Evolutionary conservation across 371 early-diverging fungal species (phyloP), one percentile per base, ranked within the genome.

Genomic region (Apophysomyces ossiformis): DNA sequence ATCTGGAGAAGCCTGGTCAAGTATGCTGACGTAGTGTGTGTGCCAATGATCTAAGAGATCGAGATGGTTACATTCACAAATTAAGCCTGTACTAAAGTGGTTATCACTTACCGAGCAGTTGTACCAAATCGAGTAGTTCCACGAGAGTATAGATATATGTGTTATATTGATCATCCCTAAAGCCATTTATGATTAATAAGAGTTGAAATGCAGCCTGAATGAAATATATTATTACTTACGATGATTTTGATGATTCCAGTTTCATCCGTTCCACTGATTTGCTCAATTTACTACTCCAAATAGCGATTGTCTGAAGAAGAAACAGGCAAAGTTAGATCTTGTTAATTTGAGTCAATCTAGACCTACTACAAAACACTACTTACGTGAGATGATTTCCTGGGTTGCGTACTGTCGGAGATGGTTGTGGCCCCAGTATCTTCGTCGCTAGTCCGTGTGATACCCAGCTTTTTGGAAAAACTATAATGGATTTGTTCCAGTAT

Each of bases 201-300:
- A 9, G 32, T 16, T 7, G 12, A 41, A 57, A 21, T 26, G 32
- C 32, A 26, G 32, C 32, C 32, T 26, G 32, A 26, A 26, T 26
- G 32, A 56, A 37, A 43, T 43, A 57, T 39, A 13, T n/a, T 38
- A 38, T 26, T 13, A 71, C 71, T 71, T 71, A 71, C 68, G 64
- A 66, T 39, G 72, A 68, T 43, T 64, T 58, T 39, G 67, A 58
- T 32, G 63, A 59, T 7, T 71, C 71, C 18, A 70, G 57, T 18
- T 71, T 75, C 65, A 75, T 78, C 62, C 68, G 67, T 46, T 74
- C 73, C 6, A 77, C 70, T 38, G 74, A 77, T 64, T 74, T 75
- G 16, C 75, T 67, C 7, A 78, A 39, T 50, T 69, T 71, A 46
- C 65, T 71, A 35, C 76, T 65, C 78, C 78, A 78, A 58, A 71